Percentiles rank a stretch among this genome's conserved stretches.
Evolutionary conservation across 768 basidiomycete species (phyloP).

Genomic region (Phylloporus scabripes): DNA sequence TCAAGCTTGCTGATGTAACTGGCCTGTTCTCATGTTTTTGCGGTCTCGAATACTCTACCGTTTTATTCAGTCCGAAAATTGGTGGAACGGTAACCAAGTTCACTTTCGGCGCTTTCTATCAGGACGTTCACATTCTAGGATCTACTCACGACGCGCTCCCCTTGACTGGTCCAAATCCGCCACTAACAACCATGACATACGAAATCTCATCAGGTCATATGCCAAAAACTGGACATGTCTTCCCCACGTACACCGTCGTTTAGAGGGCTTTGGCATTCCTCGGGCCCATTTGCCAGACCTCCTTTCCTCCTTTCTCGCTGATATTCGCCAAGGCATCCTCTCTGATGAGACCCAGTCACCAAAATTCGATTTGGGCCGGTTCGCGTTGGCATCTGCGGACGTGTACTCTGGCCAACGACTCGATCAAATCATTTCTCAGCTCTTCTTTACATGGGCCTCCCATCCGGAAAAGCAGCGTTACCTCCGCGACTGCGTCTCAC

Average conservation of each 20-base stretch:
- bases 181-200: constrained; percentile 8
- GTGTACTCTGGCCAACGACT: constrained; percentile 23
- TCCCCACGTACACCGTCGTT: constrained; percentile 33
- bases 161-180: constrained; percentile 5
- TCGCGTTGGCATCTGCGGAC: constrained; percentile 34
- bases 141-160: background rate
- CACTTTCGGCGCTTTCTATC: constrained; percentile 18
- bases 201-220: constrained; percentile 31
- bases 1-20: too few relatives aligned
- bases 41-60: constrained; percentile 16
- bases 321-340: constrained; percentile 34
- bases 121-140: background rate
- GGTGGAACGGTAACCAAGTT: constrained; percentile 4
- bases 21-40: constrained; percentile 16
- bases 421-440: constrained; percentile 47
- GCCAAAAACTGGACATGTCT: constrained; percentile 37
- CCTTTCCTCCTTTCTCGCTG: constrained; percentile 38
- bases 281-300: constrained; percentile 34
- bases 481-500: constrained; percentile 26
- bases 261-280: constrained; percentile 48
- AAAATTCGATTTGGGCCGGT: constrained; percentile 40
- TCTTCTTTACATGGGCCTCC: constrained; percentile 55
- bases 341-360: constrained; percentile 11
- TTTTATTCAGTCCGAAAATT: constrained; percentile 10
- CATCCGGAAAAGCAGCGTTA: constrained; percentile 25